Evolutionary conservation across 2,329 filamentous ascomycete species (phyloP).

Genomic region (Cladosporium sp.): DNA sequence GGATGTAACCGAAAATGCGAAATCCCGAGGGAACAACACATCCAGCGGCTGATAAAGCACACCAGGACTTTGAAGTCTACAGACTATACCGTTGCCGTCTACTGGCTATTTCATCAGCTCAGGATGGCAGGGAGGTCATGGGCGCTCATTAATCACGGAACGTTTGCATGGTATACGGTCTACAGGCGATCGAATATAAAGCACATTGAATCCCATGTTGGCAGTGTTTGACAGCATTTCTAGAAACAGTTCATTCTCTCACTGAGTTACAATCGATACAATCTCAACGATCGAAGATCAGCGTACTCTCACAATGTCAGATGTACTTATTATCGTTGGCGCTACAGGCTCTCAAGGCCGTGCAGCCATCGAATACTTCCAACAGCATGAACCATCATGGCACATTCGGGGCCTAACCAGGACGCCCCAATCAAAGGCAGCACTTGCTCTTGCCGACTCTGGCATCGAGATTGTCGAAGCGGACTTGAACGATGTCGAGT

Average conservation of each 20-base stretch:
- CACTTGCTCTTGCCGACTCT: slow-evolving; percentile 32
- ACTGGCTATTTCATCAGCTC: background rate
- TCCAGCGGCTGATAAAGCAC: background rate
- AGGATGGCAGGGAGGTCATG: background rate
- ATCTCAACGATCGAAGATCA: background rate
- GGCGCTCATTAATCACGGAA: background rate
- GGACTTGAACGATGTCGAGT: slow-evolving; percentile 36
- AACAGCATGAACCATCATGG: slow-evolving; percentile 17
- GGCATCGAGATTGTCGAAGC: slow-evolving; percentile 42
- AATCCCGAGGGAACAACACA: background rate
- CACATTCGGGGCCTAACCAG: slow-evolving; percentile 45
- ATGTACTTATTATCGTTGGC: slow-evolving; percentile 26
- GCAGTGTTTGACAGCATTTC: background rate
- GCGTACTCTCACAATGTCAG: slow-evolving; percentile 3
- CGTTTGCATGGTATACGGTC: background rate
- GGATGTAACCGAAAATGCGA: background rate
- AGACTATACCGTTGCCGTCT: background rate
- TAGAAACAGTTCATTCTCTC: background rate
- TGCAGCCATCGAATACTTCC: slow-evolving; percentile 23
- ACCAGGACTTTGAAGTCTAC: background rate
- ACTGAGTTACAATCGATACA: background rate
- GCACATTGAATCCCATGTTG: background rate
- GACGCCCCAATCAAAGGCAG: slow-evolving; percentile 40
- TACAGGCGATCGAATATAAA: background rate
- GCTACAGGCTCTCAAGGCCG: slow-evolving; percentile 23